Base-by-base conservation (phyloP, 495 filamentous ascomycete species). In the Baudoinia panamericana region DNA sequence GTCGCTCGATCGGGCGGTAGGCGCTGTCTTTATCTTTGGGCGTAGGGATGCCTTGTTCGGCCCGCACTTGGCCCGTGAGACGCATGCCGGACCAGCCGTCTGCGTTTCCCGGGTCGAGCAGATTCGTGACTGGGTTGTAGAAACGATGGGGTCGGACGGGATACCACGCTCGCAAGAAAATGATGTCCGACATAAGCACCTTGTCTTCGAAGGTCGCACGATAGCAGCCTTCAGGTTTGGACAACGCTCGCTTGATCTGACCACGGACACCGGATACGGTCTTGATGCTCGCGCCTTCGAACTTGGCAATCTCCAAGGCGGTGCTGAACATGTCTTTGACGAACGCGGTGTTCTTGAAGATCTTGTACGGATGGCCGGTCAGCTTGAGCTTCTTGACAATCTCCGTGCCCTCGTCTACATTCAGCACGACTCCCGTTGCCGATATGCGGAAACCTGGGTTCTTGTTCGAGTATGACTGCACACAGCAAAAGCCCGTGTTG, bases 331-430 rank as follows among this genome's bases (percentile, higher is more conserved):
- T 97, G 59, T 95, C 84, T 57, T 86, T 88, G 67, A 97, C 90
- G 63, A 97, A 96, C 13, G 90, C 85, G 0, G 90, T 97, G 63
- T 97, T 97, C 57, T 92, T 92, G 73, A 94, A 97, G 61, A 97
- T 93, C 67, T 96, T 97, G 65, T 84, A 87, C 5, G 90, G 84
- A 20, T 73, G 68, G 48, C 86, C 86, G 12, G 84, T 92, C 20
- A 97, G 72, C 58, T 96, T 97, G 52, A 97, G 75, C 68, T 97
- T 97, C 70, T 97, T 97, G 54, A 96, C 92, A 49, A 97, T 95
- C 54, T 95, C 88, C 0, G 82, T 82, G 30, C 77, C 80, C 58
- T 94, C 84, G 55, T 97, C 90, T 9, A 97, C 92, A 52, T 75
- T 82, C 34, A 93, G 60, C 12, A 97, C 85, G 2, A 88, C 86